A percentile compares a stretch with the other conserved stretches of the same genome.
These are phyloP conservation scores for Penicillium sp. DNA, from an alignment of 2,329 filamentous ascomycete species.

Conservation along the genomic window DNA sequence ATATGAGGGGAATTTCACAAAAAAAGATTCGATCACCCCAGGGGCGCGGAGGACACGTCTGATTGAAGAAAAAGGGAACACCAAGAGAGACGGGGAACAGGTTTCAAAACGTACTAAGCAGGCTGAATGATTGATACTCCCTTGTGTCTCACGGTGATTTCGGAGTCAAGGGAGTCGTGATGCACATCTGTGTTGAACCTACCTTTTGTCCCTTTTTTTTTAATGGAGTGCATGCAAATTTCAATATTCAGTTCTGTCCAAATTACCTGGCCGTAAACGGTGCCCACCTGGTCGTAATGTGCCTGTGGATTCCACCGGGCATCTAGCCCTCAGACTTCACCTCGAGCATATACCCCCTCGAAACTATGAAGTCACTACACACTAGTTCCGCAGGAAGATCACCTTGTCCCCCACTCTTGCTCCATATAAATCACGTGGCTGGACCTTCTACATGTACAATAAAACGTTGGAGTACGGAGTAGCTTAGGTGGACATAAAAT, in stretches of 20 bases:
- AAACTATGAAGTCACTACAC: neutral
- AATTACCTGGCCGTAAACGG: neutral
- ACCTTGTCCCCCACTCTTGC: neutral
- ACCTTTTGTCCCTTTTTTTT: slow-evolving; percentile 29
- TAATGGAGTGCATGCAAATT: slow-evolving; percentile 32
- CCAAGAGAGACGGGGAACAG: slow-evolving; percentile 19
- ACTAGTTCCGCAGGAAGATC: neutral
- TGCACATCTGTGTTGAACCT: slow-evolving; percentile 28
- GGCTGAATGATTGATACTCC: slow-evolving; percentile 24
- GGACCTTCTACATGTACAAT: neutral
- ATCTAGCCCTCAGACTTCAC: neutral
- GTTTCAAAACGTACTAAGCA: slow-evolving; percentile 21
- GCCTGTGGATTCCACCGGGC: neutral
- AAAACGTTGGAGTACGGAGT: neutral
- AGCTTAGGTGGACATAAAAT: neutral
- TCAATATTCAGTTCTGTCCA: slow-evolving; percentile 22
- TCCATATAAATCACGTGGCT: neutral
- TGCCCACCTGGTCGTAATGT: neutral
- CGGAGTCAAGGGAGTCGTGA: slow-evolving; percentile 17
- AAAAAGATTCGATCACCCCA: slow-evolving; percentile 23
- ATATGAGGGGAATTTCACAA: slow-evolving; percentile 23
- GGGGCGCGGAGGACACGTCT: slow-evolving; percentile 24
- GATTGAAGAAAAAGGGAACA: slow-evolving; percentile 24
- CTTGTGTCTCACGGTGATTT: slow-evolving; percentile 21
- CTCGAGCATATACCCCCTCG: neutral